Conservation (phyloP, 768 basidiomycete genomes). For the Tricholoma saponaceum region DNA sequence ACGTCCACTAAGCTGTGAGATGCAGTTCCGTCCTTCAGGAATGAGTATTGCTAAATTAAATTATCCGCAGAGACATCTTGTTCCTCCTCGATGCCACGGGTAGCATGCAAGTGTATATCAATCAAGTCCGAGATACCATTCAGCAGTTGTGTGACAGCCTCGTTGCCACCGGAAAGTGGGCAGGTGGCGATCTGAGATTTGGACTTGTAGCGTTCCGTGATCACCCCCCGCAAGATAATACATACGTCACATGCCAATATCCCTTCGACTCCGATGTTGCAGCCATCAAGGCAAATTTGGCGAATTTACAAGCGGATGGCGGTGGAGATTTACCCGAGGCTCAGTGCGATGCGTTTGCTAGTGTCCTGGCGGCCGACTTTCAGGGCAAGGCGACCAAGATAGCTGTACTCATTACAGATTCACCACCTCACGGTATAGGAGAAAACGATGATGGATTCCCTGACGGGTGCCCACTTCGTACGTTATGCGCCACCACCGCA, state of each 20-base stretch:
- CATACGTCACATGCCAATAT: conserved; percentile 46
- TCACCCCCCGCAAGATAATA: conserved; percentile 55
- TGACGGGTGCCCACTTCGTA: conserved; percentile 2
- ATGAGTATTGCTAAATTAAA: no score
- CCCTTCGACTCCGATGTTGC: conserved; percentile 47
- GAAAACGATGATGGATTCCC: conserved; percentile 44
- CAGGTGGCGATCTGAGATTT: conserved; percentile 40
- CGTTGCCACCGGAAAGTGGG: conserved; percentile 42
- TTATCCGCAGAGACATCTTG: conserved; percentile 38
- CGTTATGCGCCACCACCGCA: no score
- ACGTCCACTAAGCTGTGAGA: no score
- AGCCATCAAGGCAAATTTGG: conserved; percentile 39
- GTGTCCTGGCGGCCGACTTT: conserved; percentile 46
- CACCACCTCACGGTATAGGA: conserved; percentile 57
- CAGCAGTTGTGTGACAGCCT: conserved; percentile 48
- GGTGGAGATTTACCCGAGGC: conserved; percentile 58
- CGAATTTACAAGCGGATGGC: conserved; percentile 35
- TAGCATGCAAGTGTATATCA: conserved; percentile 36
- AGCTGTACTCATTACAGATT: conserved; percentile 52
- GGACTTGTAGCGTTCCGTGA: conserved; percentile 55
- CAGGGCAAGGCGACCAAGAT: conserved; percentile 46
- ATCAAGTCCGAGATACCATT: conserved; percentile 45
- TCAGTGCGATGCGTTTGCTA: conserved; percentile 49
- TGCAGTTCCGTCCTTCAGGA: no score
- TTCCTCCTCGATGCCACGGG: conserved; percentile 53